A percentile compares a stretch with the other conserved stretches of the same genome.
These are phyloP conservation scores for Phytophthora lateralis DNA, from an alignment of 352 stramenopile genomes.

Conservation along the genomic window DNA sequence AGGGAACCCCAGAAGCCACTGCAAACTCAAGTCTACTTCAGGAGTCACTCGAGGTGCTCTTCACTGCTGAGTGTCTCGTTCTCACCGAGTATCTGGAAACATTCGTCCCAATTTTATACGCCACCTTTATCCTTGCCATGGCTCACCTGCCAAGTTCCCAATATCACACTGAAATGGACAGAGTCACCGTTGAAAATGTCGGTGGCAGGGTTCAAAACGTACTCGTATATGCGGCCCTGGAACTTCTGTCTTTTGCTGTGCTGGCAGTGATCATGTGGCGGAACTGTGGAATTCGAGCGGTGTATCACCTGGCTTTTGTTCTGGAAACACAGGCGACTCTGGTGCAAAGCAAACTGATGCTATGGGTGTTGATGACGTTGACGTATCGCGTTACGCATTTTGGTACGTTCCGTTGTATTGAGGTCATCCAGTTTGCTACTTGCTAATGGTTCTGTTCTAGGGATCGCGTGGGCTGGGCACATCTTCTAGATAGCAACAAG, in stretches of 20 bases:
- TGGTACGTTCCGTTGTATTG: conserved; percentile 4
- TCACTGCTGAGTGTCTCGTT: conserved; percentile 34
- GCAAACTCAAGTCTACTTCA: not conserved
- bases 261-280: conserved; percentile 17
- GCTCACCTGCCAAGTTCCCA: conserved; percentile 22
- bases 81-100: conserved; percentile 39
- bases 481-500: not conserved
- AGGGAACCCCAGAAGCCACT: not conserved
- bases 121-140: conserved; percentile 14
- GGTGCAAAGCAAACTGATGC: conserved; percentile 22
- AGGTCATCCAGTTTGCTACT: not conserved
- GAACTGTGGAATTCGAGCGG: conserved; percentile 13
- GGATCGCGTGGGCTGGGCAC: not conserved
- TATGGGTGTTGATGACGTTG: conserved; percentile 18
- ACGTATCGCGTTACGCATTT: conserved; percentile 16
- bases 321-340: conserved; percentile 20
- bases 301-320: conserved; percentile 35
- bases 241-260: conserved; percentile 21
- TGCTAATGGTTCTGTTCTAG: not conserved
- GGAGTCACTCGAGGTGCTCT: conserved; percentile 26
- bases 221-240: conserved; percentile 18
- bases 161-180: conserved; percentile 35
- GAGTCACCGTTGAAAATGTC: conserved; percentile 7
- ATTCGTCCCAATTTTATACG: conserved; percentile 36
- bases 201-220: conserved; percentile 10